These are phyloP conservation scores for Apophysomyces trapeziformis DNA, from an alignment of 371 early-diverging fungal species.

Conservation along the genomic window DNA sequence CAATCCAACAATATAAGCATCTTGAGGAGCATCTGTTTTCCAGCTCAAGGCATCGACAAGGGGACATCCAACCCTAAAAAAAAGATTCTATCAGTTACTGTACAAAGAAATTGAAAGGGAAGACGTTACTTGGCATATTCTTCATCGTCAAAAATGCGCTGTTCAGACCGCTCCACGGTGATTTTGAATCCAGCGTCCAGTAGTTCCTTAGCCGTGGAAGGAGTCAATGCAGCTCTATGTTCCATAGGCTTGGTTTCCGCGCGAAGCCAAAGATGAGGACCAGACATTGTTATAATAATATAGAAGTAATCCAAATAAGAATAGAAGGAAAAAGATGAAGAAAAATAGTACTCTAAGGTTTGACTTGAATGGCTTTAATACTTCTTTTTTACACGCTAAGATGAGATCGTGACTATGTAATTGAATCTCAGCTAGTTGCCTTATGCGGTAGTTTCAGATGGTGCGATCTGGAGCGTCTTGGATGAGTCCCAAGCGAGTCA, in stretches of 20 bases:
- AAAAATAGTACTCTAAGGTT: neutral
- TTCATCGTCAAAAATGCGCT: conserved; percentile 87
- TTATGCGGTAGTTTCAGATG: conserved; percentile 10
- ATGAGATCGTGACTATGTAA: conserved; percentile 9
- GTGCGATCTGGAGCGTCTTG: neutral
- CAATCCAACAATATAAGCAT: conserved; percentile 92
- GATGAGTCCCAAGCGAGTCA: neutral
- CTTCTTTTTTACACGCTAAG: neutral
- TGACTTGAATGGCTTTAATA: conserved; percentile 3
- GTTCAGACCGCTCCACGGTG: conserved; percentile 83
- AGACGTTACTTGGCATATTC: conserved; percentile 81
- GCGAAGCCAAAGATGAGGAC: conserved; percentile 92
- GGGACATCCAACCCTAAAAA: conserved; percentile 74
- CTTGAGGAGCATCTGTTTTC: conserved; percentile 84
- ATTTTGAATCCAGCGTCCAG: conserved; percentile 85
- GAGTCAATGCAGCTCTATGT: conserved; percentile 93
- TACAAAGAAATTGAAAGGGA: neutral
- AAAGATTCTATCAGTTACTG: neutral
- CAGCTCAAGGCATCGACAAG: conserved; percentile 82
- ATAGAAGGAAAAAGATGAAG: conserved; percentile 1
- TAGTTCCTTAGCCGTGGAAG: conserved; percentile 76
- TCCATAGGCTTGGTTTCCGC: conserved; percentile 97
- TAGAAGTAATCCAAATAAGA: neutral
- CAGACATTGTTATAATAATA: neutral
- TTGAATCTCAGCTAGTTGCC: conserved; percentile 7